Evolutionary conservation across 2,329 filamentous ascomycete genomes (phyloP).

Genomic region (Penicillium paneum): DNA sequence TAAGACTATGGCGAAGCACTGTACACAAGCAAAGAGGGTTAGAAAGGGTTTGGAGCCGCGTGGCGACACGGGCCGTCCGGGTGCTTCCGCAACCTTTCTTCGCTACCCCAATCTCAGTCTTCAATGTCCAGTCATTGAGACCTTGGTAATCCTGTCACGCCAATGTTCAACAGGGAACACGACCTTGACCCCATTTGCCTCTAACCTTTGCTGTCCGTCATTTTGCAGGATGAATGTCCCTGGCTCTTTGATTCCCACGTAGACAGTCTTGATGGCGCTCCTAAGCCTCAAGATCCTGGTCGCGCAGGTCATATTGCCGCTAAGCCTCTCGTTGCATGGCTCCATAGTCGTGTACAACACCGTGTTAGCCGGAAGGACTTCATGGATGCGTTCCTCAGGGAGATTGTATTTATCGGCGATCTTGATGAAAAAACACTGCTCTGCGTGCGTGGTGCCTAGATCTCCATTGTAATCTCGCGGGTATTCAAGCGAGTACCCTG

Average conservation of each 20-base stretch:
- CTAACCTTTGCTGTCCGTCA: constrained; percentile 19
- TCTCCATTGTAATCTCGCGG: constrained; percentile 38
- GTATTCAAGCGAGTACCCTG: constrained; percentile 45
- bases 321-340: constrained; percentile 44
- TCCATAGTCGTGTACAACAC: constrained; percentile 49
- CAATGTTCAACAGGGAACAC: constrained; percentile 16
- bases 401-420: constrained; percentile 38
- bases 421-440: constrained; percentile 44
- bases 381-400: constrained; percentile 34
- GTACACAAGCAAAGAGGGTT: too few species aligned
- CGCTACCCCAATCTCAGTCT: not conserved
- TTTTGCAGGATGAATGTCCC: constrained; percentile 37
- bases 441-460: constrained; percentile 38
- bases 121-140: constrained; percentile 11
- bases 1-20: too few species aligned
- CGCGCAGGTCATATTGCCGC: constrained; percentile 40
- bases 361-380: constrained; percentile 41
- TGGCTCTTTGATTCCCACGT: constrained; percentile 42
- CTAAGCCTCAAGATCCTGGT: constrained; percentile 37
- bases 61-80: too few species aligned
- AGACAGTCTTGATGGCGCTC: constrained; percentile 34
- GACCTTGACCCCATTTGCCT: constrained; percentile 18
- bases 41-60: too few species aligned
- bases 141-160: constrained; percentile 17
- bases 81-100: too few species aligned